Conservation (phyloP, 352 stramenopile species). For the Phytophthora megakarya region DNA sequence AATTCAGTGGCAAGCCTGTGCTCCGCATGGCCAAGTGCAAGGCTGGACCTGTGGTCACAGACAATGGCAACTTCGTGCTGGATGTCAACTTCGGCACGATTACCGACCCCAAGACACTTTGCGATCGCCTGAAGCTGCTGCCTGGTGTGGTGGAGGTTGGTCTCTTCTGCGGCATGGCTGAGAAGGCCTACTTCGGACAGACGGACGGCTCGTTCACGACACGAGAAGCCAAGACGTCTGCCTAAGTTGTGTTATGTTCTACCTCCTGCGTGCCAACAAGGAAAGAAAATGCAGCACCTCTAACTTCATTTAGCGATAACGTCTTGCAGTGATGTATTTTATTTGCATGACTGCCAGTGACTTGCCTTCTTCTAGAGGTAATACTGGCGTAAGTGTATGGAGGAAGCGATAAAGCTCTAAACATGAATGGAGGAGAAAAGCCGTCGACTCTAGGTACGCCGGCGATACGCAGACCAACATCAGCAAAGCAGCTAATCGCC, state of each 20-base stretch:
- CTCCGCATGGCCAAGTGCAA: constrained; percentile 91
- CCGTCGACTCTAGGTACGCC: background rate
- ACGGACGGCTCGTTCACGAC: constrained; percentile 82
- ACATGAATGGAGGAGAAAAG: constrained; percentile 17
- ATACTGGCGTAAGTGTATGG: background rate
- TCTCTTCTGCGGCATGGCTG: constrained; percentile 88
- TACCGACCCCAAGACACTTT: constrained; percentile 64
- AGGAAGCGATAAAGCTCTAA: constrained; percentile 40
- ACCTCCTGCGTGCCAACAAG: background rate
- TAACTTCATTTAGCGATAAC: constrained; percentile 19
- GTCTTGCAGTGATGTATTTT: constrained; percentile 20
- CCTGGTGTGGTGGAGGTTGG: constrained; percentile 90
- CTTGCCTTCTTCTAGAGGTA: background rate
- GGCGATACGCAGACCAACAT: background rate
- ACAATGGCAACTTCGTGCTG: constrained; percentile 95
- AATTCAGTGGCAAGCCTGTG: constrained; percentile 59
- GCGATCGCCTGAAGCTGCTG: constrained; percentile 76
- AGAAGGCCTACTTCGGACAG: constrained; percentile 89
- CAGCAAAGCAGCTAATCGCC: constrained; percentile 19
- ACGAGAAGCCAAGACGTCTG: constrained; percentile 41
- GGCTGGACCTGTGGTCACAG: constrained; percentile 96
- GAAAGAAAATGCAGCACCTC: constrained; percentile 13
- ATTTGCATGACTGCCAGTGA: background rate
- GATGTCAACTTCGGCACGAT: constrained; percentile 88
- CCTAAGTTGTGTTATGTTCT: constrained; percentile 13